Evolutionary conservation across 2,329 filamentous ascomycete species (phyloP), one percentile per base, ranked within the genome.

Genomic region (Alternaria sp.): DNA sequence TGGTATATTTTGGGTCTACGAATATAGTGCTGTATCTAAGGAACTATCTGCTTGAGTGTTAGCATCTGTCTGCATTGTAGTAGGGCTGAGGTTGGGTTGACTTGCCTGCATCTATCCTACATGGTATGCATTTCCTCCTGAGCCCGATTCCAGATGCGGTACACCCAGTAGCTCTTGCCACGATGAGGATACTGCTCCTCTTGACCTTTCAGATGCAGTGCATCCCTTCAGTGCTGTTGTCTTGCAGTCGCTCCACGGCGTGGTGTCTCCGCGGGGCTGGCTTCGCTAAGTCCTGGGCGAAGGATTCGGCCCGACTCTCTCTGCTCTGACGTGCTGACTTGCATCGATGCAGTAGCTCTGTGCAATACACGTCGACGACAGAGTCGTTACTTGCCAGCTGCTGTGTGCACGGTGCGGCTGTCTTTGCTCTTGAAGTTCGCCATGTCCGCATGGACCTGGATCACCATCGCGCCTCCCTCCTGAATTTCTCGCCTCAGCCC

Each of bases 271-370:
- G 56, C 49, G 50, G 23, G 17, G 30, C 32, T 47, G 45, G 54
- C 32, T 10, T 62, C 59, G 59, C 43, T 47, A 52, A n/a, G 4
- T 46, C 9, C 3, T 36, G 36, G 4, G 36, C 54, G 28, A 59
- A 59, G 6, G 12, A 59, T 54, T 59, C 59, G 59, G 59, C 23
- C 59, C 59, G 59, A 62, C 12, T 43, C 40, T 4, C 19, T 36
- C 28, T 59, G 59, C 19, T 36, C 21, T 59, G 59, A 62, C 59
- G 59, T 59, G 6, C 23, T 13, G 4, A 19, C n/a, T 25, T 9
- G 32, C 11, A 47, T 54, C 40, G 13, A 21, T 54, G 17, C 28
- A 10, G 40, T 15, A 52, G 21, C 17, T 47, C 7, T 30, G 28
- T n/a, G 13, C 8, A 36, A 25, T 12, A 44, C 13, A 54, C n/a